Conservation (phyloP, 108 stramenopile genomes). For the Nitzschia putrida region DNA sequence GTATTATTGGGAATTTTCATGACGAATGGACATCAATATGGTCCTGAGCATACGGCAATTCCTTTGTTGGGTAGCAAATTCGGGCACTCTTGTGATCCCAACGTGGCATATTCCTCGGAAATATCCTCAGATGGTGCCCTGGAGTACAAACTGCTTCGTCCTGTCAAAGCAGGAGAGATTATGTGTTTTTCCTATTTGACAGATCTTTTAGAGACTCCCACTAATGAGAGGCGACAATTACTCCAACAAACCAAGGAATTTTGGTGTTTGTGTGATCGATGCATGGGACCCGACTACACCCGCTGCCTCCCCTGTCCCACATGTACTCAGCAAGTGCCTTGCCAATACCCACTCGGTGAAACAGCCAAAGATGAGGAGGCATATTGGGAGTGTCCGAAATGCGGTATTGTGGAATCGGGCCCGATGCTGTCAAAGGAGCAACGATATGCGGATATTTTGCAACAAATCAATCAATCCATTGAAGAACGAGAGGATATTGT, state of each 20-base stretch:
- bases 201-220: constrained; percentile 33
- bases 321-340: constrained; percentile 6
- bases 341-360: constrained; percentile 18
- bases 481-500: constrained; percentile 8
- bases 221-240: constrained; percentile 23
- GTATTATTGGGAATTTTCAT: constrained; percentile 23
- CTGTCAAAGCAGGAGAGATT: constrained; percentile 17
- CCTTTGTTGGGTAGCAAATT: constrained; percentile 28
- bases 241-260: constrained; percentile 27
- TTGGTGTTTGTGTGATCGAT: constrained; percentile 23
- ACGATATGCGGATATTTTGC: constrained; percentile 6
- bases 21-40: constrained; percentile 34
- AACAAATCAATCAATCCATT: constrained; percentile 7
- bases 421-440: not conserved
- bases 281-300: constrained; percentile 28
- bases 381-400: constrained; percentile 26
- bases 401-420: constrained; percentile 16
- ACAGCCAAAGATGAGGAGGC: constrained; percentile 1
- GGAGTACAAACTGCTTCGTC: constrained; percentile 21
- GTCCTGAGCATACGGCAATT: constrained; percentile 15
- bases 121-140: constrained; percentile 15
- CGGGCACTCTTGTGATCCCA: constrained; percentile 28
- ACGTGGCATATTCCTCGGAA: constrained; percentile 17
- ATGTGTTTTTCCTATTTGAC: constrained; percentile 23
- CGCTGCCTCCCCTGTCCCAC: constrained; percentile 28